Percentiles rank a stretch among this genome's conserved stretches.
Conservation (phyloP, 2,329 filamentous ascomycete genomes). For the Penicillium sp. region DNA sequence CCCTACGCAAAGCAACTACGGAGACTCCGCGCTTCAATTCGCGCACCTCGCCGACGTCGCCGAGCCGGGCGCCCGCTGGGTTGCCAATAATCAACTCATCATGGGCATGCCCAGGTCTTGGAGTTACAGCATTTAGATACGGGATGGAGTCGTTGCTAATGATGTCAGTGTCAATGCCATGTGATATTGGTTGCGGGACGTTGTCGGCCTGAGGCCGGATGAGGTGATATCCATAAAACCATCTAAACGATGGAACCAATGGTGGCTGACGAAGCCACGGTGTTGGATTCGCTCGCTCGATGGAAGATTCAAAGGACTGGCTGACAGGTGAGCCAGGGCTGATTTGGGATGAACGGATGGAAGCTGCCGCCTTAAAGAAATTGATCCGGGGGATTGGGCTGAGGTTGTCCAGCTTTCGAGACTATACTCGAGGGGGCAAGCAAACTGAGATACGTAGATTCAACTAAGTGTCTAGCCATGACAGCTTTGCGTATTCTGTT, state of each 20-base stretch:
- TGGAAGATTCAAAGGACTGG: background rate
- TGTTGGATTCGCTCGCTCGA: background rate
- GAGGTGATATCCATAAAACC: background rate
- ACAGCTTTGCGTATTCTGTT: too few relatives aligned
- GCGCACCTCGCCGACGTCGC: background rate
- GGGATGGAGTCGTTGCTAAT: background rate
- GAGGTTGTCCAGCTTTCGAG: background rate
- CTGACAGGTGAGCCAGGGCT: background rate
- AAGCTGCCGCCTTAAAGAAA: background rate
- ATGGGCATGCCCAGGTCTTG: background rate
- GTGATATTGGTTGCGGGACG: background rate
- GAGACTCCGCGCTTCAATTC: background rate
- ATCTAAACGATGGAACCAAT: background rate
- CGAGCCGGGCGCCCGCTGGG: background rate
- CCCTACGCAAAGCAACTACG: background rate
- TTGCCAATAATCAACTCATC: background rate
- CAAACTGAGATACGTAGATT: background rate
- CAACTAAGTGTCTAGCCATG: too few relatives aligned
- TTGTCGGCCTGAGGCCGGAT: background rate
- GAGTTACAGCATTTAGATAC: background rate
- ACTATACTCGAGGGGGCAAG: background rate
- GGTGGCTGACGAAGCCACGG: background rate
- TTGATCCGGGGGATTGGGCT: background rate
- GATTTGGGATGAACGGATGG: background rate
- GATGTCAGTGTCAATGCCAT: background rate